Conservation (phyloP, 2,329 filamentous ascomycete species). For the Talaromyces atroroseus region DNA sequence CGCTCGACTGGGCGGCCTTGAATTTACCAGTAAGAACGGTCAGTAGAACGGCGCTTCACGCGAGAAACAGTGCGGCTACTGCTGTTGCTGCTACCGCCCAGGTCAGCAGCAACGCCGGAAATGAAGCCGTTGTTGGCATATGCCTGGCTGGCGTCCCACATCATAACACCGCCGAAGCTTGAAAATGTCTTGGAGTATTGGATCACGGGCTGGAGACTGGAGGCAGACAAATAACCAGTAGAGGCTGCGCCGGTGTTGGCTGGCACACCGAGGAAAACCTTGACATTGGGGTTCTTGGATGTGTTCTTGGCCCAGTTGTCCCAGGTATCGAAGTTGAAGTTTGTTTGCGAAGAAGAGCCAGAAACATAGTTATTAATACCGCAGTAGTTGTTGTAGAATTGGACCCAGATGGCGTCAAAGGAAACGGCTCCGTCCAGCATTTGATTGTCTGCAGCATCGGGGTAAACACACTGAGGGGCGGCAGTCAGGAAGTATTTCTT, state of each 20-base stretch:
- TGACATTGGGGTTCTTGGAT: conserved; percentile 55
- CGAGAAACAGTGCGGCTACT: conserved; percentile 11
- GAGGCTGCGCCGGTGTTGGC: conserved; percentile 50
- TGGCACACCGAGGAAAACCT: conserved; percentile 58
- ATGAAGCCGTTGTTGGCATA: conserved; percentile 56
- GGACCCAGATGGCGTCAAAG: conserved; percentile 59
- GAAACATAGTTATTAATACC: conserved; percentile 50
- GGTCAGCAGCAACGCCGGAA: conserved; percentile 29
- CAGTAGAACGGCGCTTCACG: conserved; percentile 7
- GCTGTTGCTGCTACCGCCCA: conserved; percentile 6
- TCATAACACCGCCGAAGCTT: conserved; percentile 63
- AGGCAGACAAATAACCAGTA: conserved; percentile 50
- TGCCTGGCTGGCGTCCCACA: conserved; percentile 62
- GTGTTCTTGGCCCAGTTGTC: conserved; percentile 58
- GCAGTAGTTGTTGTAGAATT: conserved; percentile 68
- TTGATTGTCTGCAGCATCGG: conserved; percentile 55
- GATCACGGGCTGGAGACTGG: conserved; percentile 48
- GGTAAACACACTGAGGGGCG: conserved; percentile 64
- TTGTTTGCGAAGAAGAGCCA: conserved; percentile 42
- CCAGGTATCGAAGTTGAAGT: conserved; percentile 61
- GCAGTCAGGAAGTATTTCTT: conserved; percentile 57
- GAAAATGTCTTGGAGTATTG: conserved; percentile 50
- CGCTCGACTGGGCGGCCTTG: background rate
- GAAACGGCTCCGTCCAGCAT: conserved; percentile 51
- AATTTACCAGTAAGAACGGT: conserved; percentile 11